Conservation (phyloP, 768 basidiomycete genomes). For the Lactarius tabidus region DNA sequence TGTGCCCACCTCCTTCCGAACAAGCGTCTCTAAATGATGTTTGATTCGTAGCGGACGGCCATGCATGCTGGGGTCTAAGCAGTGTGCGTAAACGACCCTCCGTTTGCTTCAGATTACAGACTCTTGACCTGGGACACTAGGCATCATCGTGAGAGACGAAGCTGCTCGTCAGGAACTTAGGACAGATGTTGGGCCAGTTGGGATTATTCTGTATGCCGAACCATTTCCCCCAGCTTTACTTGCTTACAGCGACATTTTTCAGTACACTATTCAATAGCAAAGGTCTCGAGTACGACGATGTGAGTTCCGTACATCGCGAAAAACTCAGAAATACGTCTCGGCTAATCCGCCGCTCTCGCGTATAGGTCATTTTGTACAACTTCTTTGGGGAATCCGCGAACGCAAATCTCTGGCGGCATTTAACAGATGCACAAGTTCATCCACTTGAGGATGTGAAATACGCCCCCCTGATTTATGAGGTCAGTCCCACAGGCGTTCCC, state of each 20-base stretch:
- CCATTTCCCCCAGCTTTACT: neutral
- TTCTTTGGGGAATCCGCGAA: constrained; percentile 65
- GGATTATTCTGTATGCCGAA: constrained; percentile 50
- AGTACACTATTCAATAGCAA: constrained; percentile 61
- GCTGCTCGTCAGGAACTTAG: constrained; percentile 45
- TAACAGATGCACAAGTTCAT: neutral
- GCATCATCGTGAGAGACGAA: constrained; percentile 66
- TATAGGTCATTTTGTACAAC: constrained; percentile 66
- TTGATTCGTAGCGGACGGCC: constrained; percentile 37
- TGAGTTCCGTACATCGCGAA: constrained; percentile 26
- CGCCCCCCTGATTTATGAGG: constrained; percentile 11
- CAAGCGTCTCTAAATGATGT: neutral
- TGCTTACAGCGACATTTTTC: neutral
- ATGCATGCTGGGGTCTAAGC: constrained; percentile 60
- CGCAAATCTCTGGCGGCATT: constrained; percentile 28
- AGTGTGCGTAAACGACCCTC: constrained; percentile 42
- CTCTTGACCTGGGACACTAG: constrained; percentile 33
- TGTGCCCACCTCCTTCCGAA: neutral
- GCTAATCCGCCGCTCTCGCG: neutral
- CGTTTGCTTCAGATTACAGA: neutral
- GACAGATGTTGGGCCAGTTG: constrained; percentile 52
- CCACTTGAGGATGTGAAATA: neutral
- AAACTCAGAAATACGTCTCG: neutral
- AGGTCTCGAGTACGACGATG: constrained; percentile 64
- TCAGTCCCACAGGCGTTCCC: neutral